A percentile compares a stretch with the other conserved stretches of the same genome.
Conservation (phyloP, 495 filamentous ascomycete species). For the Penicillium riverlandense region DNA sequence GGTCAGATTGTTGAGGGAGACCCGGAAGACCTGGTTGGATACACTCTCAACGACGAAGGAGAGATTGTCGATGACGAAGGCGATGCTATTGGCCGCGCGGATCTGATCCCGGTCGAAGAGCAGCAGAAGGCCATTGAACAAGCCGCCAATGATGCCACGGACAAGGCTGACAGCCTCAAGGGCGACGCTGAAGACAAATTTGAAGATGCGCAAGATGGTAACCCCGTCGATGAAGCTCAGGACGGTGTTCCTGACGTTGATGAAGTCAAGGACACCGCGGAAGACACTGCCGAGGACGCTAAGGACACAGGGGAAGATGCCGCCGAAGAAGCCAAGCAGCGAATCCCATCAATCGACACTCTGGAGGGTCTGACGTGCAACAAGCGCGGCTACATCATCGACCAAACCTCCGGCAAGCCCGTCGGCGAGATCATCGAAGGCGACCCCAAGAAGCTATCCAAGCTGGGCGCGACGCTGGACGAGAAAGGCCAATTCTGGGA, state of each 20-base stretch:
- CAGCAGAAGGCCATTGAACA: conserved; percentile 23
- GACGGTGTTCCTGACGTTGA: neutral
- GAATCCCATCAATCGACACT: conserved; percentile 48
- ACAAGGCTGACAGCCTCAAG: conserved; percentile 6
- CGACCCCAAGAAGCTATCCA: conserved; percentile 51
- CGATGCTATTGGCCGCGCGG: conserved; percentile 51
- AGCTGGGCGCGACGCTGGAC: conserved; percentile 47
- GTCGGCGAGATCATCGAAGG: conserved; percentile 56
- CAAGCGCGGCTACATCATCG: conserved; percentile 54
- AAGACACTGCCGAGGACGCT: conserved; percentile 22
- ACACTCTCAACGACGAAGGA: conserved; percentile 52
- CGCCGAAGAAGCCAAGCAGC: conserved; percentile 23
- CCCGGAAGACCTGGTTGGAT: conserved; percentile 53
- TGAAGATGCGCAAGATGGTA: conserved; percentile 15
- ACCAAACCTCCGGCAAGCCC: conserved; percentile 39
- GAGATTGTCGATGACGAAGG: conserved; percentile 61
- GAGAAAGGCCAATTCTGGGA: conserved; percentile 59
- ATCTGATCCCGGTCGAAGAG: conserved; percentile 39
- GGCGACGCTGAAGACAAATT: conserved; percentile 20
- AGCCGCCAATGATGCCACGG: conserved; percentile 5
- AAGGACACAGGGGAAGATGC: conserved; percentile 24
- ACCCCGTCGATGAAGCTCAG: conserved; percentile 13
- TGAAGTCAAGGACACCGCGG: conserved; percentile 10
- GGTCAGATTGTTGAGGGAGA: conserved; percentile 55
- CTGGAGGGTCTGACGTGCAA: conserved; percentile 57